phyloP scores from a whole-genome alignment of 305 asterid genomes.

The Caryopteris hybrid region DNA sequence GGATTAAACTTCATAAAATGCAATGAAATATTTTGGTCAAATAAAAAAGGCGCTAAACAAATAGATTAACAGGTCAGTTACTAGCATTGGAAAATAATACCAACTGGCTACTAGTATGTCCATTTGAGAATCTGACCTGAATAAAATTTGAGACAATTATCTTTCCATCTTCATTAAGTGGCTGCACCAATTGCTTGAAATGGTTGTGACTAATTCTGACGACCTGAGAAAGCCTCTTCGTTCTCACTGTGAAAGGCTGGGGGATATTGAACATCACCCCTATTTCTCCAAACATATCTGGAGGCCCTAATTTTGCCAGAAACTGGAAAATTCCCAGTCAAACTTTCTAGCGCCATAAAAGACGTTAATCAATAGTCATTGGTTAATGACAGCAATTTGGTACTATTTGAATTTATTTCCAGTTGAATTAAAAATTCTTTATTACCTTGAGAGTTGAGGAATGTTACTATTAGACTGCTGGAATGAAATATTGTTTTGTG shows the following conservation, averaged over 20 bases:
- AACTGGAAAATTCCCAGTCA: slow-evolving; percentile 47
- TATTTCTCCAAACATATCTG: slow-evolving; percentile 77
- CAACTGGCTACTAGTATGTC: slow-evolving; percentile 13
- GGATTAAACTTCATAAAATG: slow-evolving; percentile 1
- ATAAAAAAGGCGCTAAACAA: neutral
- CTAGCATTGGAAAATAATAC: slow-evolving; percentile 4
- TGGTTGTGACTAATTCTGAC: slow-evolving; percentile 85
- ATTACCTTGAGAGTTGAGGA: no score
- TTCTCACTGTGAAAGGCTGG: slow-evolving; percentile 91
- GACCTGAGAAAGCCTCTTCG: slow-evolving; percentile 87
- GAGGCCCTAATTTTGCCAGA: slow-evolving; percentile 52
- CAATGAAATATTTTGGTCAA: neutral
- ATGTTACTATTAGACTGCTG: no score
- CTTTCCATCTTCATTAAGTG: slow-evolving; percentile 59
- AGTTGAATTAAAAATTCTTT: no score
- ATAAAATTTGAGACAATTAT: slow-evolving; percentile 61
- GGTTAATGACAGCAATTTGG: no score
- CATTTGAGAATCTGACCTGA: slow-evolving; percentile 50
- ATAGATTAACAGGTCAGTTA: neutral
- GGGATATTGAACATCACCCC: slow-evolving; percentile 85
- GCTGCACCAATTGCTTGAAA: slow-evolving; percentile 87
- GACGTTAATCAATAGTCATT: neutral
- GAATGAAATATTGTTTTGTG: no score
- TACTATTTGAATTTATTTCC: neutral
- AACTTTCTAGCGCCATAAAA: slow-evolving; percentile 7